Conservation (phyloP, 345 rosid genomes). For the Trapa bicornis region DNA sequence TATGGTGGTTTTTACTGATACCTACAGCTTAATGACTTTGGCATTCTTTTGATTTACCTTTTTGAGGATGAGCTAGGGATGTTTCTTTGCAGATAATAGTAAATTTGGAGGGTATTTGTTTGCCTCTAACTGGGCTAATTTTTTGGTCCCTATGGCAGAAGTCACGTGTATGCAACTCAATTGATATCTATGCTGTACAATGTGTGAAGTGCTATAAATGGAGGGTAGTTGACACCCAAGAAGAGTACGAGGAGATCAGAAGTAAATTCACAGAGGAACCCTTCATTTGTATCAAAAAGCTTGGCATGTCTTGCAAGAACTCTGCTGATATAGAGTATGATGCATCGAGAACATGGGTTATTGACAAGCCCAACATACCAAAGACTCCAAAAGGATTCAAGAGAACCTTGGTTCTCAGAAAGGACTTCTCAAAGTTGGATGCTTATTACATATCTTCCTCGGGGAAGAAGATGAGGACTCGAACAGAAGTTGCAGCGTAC, state of each 20-base stretch:
- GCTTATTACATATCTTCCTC: constrained; percentile 69
- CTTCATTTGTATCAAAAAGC: constrained; percentile 37
- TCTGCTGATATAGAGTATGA: constrained; percentile 61
- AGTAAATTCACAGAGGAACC: constrained; percentile 36
- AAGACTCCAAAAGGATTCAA: constrained; percentile 77
- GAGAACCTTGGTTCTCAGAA: constrained; percentile 54
- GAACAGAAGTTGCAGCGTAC: constrained; percentile 46
- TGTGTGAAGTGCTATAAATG: constrained; percentile 64
- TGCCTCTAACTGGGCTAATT: neutral
- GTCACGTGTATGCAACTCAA: constrained; percentile 16
- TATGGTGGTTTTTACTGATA: neutral
- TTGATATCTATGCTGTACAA: constrained; percentile 70
- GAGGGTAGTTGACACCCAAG: constrained; percentile 49
- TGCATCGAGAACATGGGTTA: constrained; percentile 60
- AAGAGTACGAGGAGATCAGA: constrained; percentile 70
- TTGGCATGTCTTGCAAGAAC: constrained; percentile 44
- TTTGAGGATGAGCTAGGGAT: neutral
- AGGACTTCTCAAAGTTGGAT: constrained; percentile 72
- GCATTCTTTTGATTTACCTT: neutral
- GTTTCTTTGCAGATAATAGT: neutral
- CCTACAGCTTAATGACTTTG: no score
- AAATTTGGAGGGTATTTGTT: neutral
- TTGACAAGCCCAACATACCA: constrained; percentile 73
- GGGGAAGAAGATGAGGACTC: constrained; percentile 64
- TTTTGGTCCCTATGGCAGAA: constrained; percentile 12